Percentiles rank a stretch among this genome's conserved stretches.
Evolutionary conservation across 2,329 filamentous ascomycete genomes (phyloP).

Genomic region (Gaeumannomyces sp.): DNA sequence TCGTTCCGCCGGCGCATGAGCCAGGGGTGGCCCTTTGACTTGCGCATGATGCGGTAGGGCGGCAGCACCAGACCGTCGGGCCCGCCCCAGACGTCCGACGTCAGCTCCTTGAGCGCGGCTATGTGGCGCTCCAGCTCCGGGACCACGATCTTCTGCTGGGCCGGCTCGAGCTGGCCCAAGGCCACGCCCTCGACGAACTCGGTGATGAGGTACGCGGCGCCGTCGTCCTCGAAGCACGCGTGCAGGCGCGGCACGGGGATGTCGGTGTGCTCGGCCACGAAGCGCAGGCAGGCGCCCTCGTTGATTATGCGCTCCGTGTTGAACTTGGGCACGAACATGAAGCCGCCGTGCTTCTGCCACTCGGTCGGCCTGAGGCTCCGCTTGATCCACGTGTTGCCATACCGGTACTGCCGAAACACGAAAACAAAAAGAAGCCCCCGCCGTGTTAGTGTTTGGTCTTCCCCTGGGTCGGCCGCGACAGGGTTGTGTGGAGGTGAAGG

Average conservation of each 20-base stretch:
- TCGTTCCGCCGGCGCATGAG: constrained; percentile 15
- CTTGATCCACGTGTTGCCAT: constrained; percentile 24
- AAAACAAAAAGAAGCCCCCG: neutral
- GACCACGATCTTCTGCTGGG: constrained; percentile 20
- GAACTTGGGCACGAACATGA: constrained; percentile 24
- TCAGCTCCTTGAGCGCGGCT: constrained; percentile 21
- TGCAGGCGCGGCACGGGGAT: constrained; percentile 23
- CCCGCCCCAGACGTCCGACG: constrained; percentile 22
- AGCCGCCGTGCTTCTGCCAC: constrained; percentile 22
- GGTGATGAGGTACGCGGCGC: constrained; percentile 24
- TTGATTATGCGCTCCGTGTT: constrained; percentile 23
- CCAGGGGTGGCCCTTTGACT: constrained; percentile 20
- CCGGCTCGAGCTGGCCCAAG: constrained; percentile 23
- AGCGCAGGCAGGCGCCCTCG: constrained; percentile 23
- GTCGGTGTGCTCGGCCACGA: constrained; percentile 20
- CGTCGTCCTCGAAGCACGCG: constrained; percentile 25
- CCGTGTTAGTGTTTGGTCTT: constrained; percentile 4
- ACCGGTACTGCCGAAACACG: constrained; percentile 19
- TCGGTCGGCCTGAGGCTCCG: constrained; percentile 24
- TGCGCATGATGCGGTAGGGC: constrained; percentile 22
- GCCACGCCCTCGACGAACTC: constrained; percentile 24
- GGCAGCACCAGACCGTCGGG: constrained; percentile 24
- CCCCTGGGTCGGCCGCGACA: neutral
- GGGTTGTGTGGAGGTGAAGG: too few relatives aligned
- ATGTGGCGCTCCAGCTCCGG: constrained; percentile 22